A percentile compares a stretch with the other conserved stretches of the same genome.
These are phyloP conservation scores for Cutaneotrichosporon cutaneum DNA, from an alignment of 1,284 basidiomycete genomes.

Conservation along the genomic window DNA sequence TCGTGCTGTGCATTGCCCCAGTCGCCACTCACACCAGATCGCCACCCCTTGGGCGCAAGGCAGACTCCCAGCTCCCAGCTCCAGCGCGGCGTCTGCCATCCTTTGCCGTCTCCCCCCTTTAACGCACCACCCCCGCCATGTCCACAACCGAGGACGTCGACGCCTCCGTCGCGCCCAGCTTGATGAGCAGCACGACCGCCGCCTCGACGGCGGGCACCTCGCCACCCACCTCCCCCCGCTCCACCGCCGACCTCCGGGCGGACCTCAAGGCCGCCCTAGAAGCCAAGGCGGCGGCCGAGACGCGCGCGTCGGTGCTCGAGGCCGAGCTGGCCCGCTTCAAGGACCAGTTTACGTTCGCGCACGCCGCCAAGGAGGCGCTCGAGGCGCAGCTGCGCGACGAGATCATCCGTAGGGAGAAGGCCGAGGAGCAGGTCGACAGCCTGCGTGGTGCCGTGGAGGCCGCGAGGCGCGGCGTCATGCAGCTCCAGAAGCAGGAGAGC, in stretches of 20 bases:
- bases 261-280: slow-evolving; percentile 8
- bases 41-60: neutral
- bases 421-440: slow-evolving; percentile 70
- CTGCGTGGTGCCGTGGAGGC: slow-evolving; percentile 86
- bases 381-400: slow-evolving; percentile 65
- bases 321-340: slow-evolving; percentile 42
- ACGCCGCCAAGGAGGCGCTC: slow-evolving; percentile 52
- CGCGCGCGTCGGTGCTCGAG: slow-evolving; percentile 30
- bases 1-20: neutral
- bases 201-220: slow-evolving; percentile 4
- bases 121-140: no score
- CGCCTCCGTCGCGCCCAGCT: neutral
- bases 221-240: slow-evolving; percentile 2
- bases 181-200: slow-evolving; percentile 13
- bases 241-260: neutral
- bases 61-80: neutral
- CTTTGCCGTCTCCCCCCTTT: neutral
- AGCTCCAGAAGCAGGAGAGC: slow-evolving; percentile 69
- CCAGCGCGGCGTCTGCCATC: neutral
- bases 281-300: slow-evolving; percentile 15
- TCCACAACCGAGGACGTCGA: slow-evolving; percentile 4
- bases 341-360: slow-evolving; percentile 43
- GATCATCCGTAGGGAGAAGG: slow-evolving; percentile 64
- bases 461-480: slow-evolving; percentile 83
- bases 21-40: slow-evolving; percentile 5